Evolutionary conservation across 2,329 filamentous ascomycete species (phyloP), one percentile per base, ranked within the genome.

Genomic region (Dichotomopilus funicola): DNA sequence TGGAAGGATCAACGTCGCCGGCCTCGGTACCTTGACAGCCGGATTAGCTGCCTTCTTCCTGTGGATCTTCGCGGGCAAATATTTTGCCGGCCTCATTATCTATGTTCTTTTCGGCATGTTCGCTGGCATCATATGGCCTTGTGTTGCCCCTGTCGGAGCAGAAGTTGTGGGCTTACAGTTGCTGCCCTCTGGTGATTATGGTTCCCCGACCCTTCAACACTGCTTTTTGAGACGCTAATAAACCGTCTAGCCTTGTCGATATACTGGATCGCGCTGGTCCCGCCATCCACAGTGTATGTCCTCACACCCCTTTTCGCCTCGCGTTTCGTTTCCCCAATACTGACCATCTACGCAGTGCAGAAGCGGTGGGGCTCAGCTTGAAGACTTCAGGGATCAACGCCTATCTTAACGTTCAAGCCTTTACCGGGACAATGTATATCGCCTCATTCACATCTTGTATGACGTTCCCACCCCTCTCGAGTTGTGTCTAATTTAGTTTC

Each of bases 1-100:
- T 6, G 88, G 89, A 0, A 77, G 87, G 9, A 79, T 92, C 62
- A 91, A 92, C 65, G 84, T 91, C 71, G 85, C 87, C 1, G 77
- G 74, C 2, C 66, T 80, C 0, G 82, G 83, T 67, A 89, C 87
- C 0, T 78, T 88, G 37, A 65, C 85, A 2, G 79, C 80, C 1
- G 85, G 81, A 6, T 57, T 91, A 1, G 80, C 88, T 38, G 79
- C 81, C 40, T 77, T 92, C 45, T 78, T 86, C 19, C 77, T 92
- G 37, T 92, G 89, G 89, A 82, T 84, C 53, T 83, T 84, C 58
- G 86, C 87, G 1, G 80, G 81, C 43, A 79, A 77, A 60, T 68
- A 66, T 9, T 87, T 83, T 59, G 85, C 81, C 0, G 81, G 88
- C 0, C 74, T 89, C 34, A 76, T 92, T 36, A 79, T 91, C 63